Evolutionary conservation across 2,329 filamentous ascomycete genomes (phyloP).

Genomic region (Didymella keratinophila): DNA sequence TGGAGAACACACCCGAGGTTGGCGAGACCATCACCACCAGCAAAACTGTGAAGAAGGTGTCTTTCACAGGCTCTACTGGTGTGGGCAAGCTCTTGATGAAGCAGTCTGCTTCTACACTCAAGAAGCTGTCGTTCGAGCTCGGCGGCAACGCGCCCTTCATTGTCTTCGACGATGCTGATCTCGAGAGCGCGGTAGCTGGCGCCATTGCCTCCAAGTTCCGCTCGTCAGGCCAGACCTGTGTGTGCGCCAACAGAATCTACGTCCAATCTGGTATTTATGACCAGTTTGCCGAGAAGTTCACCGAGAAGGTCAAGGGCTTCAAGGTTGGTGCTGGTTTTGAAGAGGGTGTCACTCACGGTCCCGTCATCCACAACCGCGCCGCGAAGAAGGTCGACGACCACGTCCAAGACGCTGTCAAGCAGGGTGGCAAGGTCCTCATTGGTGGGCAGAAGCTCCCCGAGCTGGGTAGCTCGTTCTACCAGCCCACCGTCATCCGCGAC

Average conservation of each 20-base stretch:
- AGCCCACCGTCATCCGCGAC: constrained; percentile 86
- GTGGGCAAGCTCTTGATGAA: constrained; percentile 84
- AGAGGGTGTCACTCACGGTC: constrained; percentile 76
- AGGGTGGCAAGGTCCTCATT: constrained; percentile 44
- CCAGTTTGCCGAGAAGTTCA: constrained; percentile 72
- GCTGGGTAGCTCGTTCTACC: constrained; percentile 85
- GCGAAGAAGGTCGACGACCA: constrained; percentile 49
- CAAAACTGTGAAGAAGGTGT: constrained; percentile 83
- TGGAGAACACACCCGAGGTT: constrained; percentile 80
- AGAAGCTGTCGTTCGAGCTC: constrained; percentile 88
- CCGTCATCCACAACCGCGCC: constrained; percentile 84
- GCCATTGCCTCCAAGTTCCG: constrained; percentile 92
- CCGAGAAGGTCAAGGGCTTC: constrained; percentile 76
- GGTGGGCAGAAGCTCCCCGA: constrained; percentile 74
- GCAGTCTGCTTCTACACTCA: constrained; percentile 82
- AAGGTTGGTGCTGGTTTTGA: constrained; percentile 79
- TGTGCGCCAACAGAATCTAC: constrained; percentile 79
- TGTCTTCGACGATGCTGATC: constrained; percentile 92
- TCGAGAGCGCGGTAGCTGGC: constrained; percentile 83
- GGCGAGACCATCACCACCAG: constrained; percentile 79
- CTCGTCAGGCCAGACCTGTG: constrained; percentile 93
- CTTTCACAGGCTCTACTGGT: constrained; percentile 82
- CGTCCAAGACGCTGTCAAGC: constrained; percentile 45
- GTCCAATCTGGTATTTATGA: constrained; percentile 82
- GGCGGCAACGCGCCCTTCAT: constrained; percentile 97